phyloP scores from a whole-genome alignment of 2,329 filamentous ascomycete genomes.

The Paecilomyces fulvus region DNA sequence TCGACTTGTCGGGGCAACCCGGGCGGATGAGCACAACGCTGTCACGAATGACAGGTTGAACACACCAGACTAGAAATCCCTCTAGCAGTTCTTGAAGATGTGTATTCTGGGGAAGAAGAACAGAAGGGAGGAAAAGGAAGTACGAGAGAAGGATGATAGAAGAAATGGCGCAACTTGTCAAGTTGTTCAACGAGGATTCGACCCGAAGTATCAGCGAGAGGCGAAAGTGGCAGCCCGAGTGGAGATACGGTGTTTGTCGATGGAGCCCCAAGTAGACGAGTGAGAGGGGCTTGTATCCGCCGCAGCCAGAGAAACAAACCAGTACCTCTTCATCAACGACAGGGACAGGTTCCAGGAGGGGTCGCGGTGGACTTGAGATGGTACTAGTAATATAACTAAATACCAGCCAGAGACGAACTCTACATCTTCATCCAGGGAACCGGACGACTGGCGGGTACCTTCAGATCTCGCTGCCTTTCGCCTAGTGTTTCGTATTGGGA shows the following conservation, averaged over 20 bases:
- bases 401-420: background rate
- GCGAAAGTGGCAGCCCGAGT: conserved; percentile 1
- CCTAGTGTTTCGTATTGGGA: background rate
- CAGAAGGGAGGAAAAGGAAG: background rate
- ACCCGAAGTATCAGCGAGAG: conserved; percentile 1
- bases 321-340: background rate
- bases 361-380: background rate
- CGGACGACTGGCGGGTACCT: background rate
- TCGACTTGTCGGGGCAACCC: background rate
- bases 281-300: background rate
- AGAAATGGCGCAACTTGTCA: conserved; percentile 11
- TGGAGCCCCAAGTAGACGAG: background rate
- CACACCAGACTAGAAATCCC: background rate
- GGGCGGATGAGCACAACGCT: background rate
- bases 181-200: background rate
- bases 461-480: background rate
- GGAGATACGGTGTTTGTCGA: conserved; percentile 1
- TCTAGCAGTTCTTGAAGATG: too few relatives aligned
- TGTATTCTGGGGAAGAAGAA: background rate
- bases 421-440: background rate
- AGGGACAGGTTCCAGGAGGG: background rate
- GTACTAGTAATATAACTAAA: background rate
- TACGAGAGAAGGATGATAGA: background rate
- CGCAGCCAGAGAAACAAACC: background rate
- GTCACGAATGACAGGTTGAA: background rate